These are phyloP conservation scores for Letharia columbiana DNA, from an alignment of 495 filamentous ascomycete genomes.

Conservation along the genomic window DNA sequence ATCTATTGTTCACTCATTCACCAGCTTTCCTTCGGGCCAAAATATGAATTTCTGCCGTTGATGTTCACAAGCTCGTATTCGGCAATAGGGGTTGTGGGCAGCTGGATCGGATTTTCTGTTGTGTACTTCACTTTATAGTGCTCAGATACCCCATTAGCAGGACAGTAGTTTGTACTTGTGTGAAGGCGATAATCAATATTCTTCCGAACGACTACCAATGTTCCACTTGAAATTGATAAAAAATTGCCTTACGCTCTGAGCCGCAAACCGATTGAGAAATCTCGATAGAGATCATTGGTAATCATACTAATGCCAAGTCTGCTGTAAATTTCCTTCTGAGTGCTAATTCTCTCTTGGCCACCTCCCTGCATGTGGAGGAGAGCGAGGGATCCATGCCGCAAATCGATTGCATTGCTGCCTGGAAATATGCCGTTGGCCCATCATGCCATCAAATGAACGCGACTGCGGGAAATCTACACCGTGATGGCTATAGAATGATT, in stretches of 20 bases:
- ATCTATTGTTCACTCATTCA: constrained; percentile 82
- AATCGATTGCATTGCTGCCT: background rate
- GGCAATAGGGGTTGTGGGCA: constrained; percentile 88
- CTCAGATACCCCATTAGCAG: constrained; percentile 22
- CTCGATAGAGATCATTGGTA: background rate
- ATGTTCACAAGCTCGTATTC: constrained; percentile 98
- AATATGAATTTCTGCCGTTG: constrained; percentile 81
- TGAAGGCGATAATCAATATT: background rate
- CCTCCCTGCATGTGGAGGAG: background rate
- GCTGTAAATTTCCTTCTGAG: background rate
- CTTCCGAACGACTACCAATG: background rate
- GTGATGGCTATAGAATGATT: background rate
- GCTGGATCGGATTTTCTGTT: constrained; percentile 92
- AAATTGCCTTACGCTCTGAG: background rate
- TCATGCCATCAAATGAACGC: background rate
- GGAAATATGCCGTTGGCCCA: background rate
- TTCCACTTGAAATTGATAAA: background rate
- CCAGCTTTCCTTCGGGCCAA: constrained; percentile 68
- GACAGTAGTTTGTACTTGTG: background rate
- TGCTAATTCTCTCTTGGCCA: background rate
- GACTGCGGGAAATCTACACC: background rate
- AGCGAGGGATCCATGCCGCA: background rate
- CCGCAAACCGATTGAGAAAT: background rate
- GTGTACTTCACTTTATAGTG: constrained; percentile 72
- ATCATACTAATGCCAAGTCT: background rate